Conservation (phyloP, 495 filamentous ascomycete species). For the Tuber borchii region DNA sequence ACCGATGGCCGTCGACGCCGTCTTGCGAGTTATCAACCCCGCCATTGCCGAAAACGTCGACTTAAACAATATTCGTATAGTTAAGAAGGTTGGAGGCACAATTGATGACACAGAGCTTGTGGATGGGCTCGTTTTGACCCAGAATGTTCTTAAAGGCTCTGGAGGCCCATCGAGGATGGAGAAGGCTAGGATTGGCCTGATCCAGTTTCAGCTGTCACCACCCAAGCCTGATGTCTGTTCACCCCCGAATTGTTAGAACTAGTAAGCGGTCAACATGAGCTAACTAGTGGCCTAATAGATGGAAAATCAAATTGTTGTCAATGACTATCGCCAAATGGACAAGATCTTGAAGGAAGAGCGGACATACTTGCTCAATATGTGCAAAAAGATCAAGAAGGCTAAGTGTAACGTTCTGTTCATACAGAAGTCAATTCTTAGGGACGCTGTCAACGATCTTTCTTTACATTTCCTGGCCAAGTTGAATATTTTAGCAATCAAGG, state of each 20-base stretch:
- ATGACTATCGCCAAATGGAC: constrained; percentile 99
- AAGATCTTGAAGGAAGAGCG: constrained; percentile 99
- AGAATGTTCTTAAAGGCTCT: constrained; percentile 85
- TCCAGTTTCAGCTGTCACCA: constrained; percentile 96
- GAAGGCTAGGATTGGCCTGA: constrained; percentile 92
- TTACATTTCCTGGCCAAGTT: constrained; percentile 96
- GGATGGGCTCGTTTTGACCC: constrained; percentile 87
- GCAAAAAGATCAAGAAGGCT: constrained; percentile 99
- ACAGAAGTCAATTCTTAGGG: constrained; percentile 94
- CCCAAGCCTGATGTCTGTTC: constrained; percentile 89
- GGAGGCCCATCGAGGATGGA: constrained; percentile 90
- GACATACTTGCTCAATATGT: constrained; percentile 94
- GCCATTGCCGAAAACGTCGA: constrained; percentile 96
- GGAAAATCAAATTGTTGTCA: constrained; percentile 98
- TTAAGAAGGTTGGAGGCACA: constrained; percentile 97
- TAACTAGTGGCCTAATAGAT: constrained; percentile 52
- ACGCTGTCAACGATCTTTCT: constrained; percentile 94
- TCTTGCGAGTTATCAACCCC: constrained; percentile 86
- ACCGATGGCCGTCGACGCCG: constrained; percentile 94
- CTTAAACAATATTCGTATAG: constrained; percentile 86
- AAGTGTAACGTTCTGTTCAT: constrained; percentile 98
- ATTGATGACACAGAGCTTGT: constrained; percentile 98
- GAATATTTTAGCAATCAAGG: constrained; percentile 90
- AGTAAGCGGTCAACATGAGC: constrained; percentile 23
- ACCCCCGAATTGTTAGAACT: background rate